phyloP scores from a whole-genome alignment of 129 eudicot species.

The Artemisia annua region DNA sequence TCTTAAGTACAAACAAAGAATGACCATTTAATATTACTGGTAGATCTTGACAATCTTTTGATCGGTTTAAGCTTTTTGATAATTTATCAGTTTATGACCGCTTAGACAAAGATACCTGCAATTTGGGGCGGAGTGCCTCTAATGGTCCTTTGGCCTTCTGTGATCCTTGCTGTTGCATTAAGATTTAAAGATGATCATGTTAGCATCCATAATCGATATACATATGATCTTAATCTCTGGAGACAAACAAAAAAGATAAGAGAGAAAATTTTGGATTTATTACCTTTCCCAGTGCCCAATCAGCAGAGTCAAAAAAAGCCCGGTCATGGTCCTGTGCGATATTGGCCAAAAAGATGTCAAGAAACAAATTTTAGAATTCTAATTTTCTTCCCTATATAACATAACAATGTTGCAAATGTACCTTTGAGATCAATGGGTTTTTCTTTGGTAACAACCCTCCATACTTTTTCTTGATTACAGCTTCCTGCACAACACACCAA shows the following conservation, averaged over 20 bases:
- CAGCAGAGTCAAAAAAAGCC: conserved; percentile 95
- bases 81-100: background rate
- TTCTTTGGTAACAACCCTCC: conserved; percentile 85
- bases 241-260: background rate
- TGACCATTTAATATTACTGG: no score
- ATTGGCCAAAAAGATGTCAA: conserved; percentile 26
- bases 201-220: conserved; percentile 4
- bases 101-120: conserved; percentile 52
- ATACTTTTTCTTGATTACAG: conserved; percentile 81
- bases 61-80: background rate
- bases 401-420: conserved; percentile 17
- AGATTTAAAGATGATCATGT: conserved; percentile 5
- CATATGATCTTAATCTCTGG: background rate
- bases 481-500: conserved; percentile 47
- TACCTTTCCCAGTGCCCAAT: conserved; percentile 98
- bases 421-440: conserved; percentile 81
- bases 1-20: no score
- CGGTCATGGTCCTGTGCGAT: conserved; percentile 77
- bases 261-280: background rate
- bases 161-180: conserved; percentile 55
- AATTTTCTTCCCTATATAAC: background rate
- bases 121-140: conserved; percentile 92
- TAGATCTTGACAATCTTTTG: background rate
- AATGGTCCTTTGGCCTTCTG: conserved; percentile 83
- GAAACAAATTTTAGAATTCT: background rate